Conservation (phyloP, 495 filamentous ascomycete species). For the Talaromyces proteolyticus region DNA sequence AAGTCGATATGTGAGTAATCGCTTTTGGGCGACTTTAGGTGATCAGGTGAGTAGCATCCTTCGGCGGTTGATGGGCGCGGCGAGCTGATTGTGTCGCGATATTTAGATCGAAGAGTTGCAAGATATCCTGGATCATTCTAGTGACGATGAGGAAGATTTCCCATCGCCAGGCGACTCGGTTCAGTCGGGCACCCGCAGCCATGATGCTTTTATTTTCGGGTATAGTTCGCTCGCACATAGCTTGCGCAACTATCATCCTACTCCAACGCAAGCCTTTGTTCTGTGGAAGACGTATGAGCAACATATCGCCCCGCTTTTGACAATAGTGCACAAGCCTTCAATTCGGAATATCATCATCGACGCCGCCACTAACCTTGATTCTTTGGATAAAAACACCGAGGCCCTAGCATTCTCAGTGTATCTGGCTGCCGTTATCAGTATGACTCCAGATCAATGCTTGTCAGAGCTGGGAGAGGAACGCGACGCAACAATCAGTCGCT, state of each 20-base stretch:
- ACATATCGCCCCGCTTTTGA: constrained; percentile 68
- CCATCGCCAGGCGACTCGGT: constrained; percentile 49
- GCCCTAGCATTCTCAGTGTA: constrained; percentile 77
- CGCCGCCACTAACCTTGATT: constrained; percentile 44
- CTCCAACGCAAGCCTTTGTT: constrained; percentile 54
- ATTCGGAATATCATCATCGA: constrained; percentile 40
- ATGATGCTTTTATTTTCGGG: constrained; percentile 66
- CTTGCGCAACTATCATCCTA: constrained; percentile 43
- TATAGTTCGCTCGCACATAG: constrained; percentile 54
- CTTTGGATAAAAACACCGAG: constrained; percentile 56
- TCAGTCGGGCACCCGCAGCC: constrained; percentile 35
- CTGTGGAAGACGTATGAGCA: constrained; percentile 66
- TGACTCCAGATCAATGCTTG: constrained; percentile 43
- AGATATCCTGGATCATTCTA: constrained; percentile 60
- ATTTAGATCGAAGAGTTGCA: constrained; percentile 65
- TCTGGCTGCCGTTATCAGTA: constrained; percentile 63
- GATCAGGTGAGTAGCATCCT: constrained; percentile 65
- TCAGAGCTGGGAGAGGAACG: constrained; percentile 30
- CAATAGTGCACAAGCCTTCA: constrained; percentile 60
- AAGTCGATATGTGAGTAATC: constrained; percentile 81
- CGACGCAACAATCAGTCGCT: constrained; percentile 48
- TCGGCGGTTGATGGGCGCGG: too few relatives aligned
- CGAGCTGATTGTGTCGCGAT: too few relatives aligned
- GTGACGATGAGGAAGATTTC: constrained; percentile 59
- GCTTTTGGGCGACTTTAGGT: constrained; percentile 82